Base-by-base conservation (phyloP, 768 basidiomycete species). In the Xanthoconium stramineum region DNA sequence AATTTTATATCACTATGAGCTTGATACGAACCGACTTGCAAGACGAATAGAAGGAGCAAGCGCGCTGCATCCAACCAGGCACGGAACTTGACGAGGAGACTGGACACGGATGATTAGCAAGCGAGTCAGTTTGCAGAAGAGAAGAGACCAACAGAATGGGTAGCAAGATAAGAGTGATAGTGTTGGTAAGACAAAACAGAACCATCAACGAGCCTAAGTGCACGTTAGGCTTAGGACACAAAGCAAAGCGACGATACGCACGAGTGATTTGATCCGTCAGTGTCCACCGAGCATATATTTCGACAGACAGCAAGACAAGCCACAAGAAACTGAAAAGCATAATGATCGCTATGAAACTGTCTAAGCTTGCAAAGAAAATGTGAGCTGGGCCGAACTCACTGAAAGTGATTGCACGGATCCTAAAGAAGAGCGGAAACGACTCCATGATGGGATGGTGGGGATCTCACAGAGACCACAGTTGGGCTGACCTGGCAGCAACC, bases 51-150 rank as follows among this genome's bases (percentile, higher is more conserved):
- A 45, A 82, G 73, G 29, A 77, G 47, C 29, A 84, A 62, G 32
- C 83, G 76, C 12, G 80, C 78, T 1, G 73, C 74, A 61, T 86
- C 84, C 5, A 84, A 64, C 82, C 82, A 84, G 14, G 70, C 61
- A 38, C 81, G 74, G 47, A 83, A 85, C 39, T 69, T 56, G 2
- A 79, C 63, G 36, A 83, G 61, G 28, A 83, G 68, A 56, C 82
- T 83, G 42, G 20, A 37, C 5, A 28, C 28, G 44, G 10, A 13
- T 28, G 32, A 50, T 61, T 37, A 65, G 38, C 11, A 17, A 49
- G 13, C 3, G 9, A 12, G 40, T 42, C 8, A 15, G 11, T 14
- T 9, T 12, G 46, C 46, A 48, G 65, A 50, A 44, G 12, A 35
- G 33, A 47, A 30, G 40, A 17, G 30, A 71, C 78, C 38, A 51